Evolutionary conservation across 805 yeast species (phyloP).

Genomic region (Saccharomycopsis sp.): DNA sequence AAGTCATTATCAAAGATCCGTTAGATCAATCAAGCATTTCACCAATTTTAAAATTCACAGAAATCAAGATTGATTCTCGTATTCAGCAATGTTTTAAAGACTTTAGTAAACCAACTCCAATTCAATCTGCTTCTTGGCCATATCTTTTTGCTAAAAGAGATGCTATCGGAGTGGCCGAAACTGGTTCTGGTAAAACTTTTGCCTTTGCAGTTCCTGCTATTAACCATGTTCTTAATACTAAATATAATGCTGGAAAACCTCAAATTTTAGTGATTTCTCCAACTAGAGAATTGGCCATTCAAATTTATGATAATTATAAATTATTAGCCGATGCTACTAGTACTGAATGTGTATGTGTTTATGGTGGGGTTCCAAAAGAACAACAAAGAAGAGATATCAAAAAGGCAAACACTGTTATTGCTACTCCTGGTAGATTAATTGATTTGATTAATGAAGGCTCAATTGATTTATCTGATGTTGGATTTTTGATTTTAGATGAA

Average conservation of each 20-base stretch:
- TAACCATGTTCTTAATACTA: conserved; percentile 39
- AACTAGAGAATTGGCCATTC: conserved; percentile 94
- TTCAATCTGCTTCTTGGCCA: conserved; percentile 95
- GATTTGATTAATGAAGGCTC: conserved; percentile 88
- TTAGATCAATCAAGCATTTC: conserved; percentile 33
- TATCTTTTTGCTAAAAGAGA: conserved; percentile 67
- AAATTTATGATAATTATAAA: conserved; percentile 76
- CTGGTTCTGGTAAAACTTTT: conserved; percentile 96
- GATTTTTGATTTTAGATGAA: conserved; percentile 86
- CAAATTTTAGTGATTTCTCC: conserved; percentile 86
- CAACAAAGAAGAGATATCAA: conserved; percentile 69
- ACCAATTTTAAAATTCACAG: conserved; percentile 62
- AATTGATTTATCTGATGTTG: conserved; percentile 53
- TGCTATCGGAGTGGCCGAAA: conserved; percentile 95
- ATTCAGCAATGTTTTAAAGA: conserved; percentile 53
- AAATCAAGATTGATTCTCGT: conserved; percentile 44
- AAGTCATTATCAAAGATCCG: conserved; percentile 72
- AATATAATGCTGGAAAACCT: conserved; percentile 35
- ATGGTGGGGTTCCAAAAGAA: conserved; percentile 96
- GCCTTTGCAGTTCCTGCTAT: conserved; percentile 98
- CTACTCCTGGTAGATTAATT: conserved; percentile 95
- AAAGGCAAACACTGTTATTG: conserved; percentile 72
- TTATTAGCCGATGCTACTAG: conserved; percentile 48
- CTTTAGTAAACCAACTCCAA: conserved; percentile 90
- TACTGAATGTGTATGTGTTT: conserved; percentile 70